Evolutionary conservation across 2,329 filamentous ascomycete genomes (phyloP), one percentile per base, ranked within the genome.

Genomic region (Talaromyces sp.): DNA sequence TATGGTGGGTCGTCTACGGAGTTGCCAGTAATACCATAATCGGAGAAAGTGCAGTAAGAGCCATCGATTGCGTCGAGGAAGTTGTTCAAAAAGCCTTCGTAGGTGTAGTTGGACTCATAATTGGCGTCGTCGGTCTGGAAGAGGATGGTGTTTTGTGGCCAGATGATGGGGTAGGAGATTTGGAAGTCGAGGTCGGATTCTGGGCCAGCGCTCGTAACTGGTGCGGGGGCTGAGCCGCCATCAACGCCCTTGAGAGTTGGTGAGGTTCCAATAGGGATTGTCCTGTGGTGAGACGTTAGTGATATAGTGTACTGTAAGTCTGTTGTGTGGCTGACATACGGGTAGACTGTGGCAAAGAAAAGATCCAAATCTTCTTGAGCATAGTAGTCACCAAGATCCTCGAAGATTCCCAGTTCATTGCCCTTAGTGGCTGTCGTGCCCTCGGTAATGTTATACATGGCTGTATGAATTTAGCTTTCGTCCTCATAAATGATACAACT

Each of bases 1-100:
- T 82, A 82, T 0, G 71, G 63, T 4, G 79, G 80, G 59, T 82
- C 81, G n/a, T 80, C 68, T 19, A 69, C 67, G 1, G 75, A 73
- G 63, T 79, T 74, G n/a, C 76, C 74, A 11, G 70, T 73, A 49
- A 73, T 72, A 54, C 70, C 75, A 62, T 65, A 77, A 37, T 66
- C 72, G 35, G 70, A 68, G 66, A 77, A 78, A n/a, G 73, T 76
- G 72, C 82, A 83, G 70, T 83, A 84, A 13, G 79, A 82, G 6
- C 80, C 81, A 67, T 83, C 81, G 45, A 83, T 76, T 7, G 80
- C 80, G 67, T 83, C 80, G 27, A 83, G 72, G 71, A 84, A 83
- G 61, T 78, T 83, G 73, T 81, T 80, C 39, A 82, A 68, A 66
- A 82, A 78, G 0, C 78, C 78, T 54, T 67, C 14, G 68, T 76